Evolutionary conservation across 2,329 filamentous ascomycete genomes (phyloP).

Genomic region (Ophiocordyceps unilateralis): DNA sequence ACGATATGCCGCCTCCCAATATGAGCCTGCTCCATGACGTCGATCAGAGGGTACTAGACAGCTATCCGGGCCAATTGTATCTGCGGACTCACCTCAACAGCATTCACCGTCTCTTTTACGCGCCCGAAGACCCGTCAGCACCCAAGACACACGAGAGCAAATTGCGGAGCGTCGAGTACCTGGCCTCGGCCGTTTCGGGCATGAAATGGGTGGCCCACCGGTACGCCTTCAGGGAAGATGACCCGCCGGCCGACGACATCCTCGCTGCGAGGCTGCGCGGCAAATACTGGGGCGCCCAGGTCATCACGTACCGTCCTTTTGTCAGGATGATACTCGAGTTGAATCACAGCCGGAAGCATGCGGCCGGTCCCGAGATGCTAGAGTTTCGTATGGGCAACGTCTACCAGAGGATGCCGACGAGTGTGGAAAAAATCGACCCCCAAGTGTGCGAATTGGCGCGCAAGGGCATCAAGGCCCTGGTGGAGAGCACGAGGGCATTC

Average conservation of each 20-base stretch:
- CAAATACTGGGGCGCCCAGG: slow-evolving; percentile 86
- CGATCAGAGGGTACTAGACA: slow-evolving; percentile 31
- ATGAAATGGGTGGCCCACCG: slow-evolving; percentile 29
- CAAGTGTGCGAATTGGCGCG: slow-evolving; percentile 36
- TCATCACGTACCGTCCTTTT: slow-evolving; percentile 77
- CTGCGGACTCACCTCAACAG: slow-evolving; percentile 47
- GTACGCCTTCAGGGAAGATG: slow-evolving; percentile 44
- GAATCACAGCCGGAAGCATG: slow-evolving; percentile 19
- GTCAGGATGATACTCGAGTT: slow-evolving; percentile 37
- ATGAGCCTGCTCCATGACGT: slow-evolving; percentile 26
- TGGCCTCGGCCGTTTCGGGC: slow-evolving; percentile 23
- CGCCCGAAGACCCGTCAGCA: slow-evolving; percentile 20
- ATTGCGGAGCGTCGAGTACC: slow-evolving; percentile 28
- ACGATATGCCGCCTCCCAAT: slow-evolving; percentile 50
- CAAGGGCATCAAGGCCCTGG: slow-evolving; percentile 54
- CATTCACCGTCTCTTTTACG: slow-evolving; percentile 40
- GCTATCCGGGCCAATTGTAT: slow-evolving; percentile 46
- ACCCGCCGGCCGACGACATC: slow-evolving; percentile 58
- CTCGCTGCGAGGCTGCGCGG: slow-evolving; percentile 70
- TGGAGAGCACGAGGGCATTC: slow-evolving; percentile 76
- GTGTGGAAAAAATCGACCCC: slow-evolving; percentile 21
- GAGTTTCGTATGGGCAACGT: slow-evolving; percentile 20
- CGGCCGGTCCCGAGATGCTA: slow-evolving; percentile 14
- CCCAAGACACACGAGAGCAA: slow-evolving; percentile 14
- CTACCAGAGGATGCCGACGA: slow-evolving; percentile 18